phyloP scores from a whole-genome alignment of 176 grass and related monocot genomes.

The Cenchrus fungigraminus region DNA sequence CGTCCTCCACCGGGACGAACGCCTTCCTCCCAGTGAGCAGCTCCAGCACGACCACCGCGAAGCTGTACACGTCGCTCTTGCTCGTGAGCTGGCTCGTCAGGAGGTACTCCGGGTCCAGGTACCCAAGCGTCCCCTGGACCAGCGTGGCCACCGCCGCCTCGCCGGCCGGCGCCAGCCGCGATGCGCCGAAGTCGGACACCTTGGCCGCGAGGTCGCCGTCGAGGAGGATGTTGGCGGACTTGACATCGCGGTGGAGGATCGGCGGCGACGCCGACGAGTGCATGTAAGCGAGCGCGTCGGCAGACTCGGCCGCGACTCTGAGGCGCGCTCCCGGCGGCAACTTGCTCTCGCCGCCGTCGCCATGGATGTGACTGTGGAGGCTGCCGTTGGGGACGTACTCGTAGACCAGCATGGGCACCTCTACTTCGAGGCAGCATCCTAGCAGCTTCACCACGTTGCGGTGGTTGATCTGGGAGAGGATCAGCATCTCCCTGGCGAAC shows the following conservation, averaged over 20 bases:
- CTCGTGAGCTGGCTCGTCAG: slow-evolving; percentile 45
- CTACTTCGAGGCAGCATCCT: slow-evolving; percentile 44
- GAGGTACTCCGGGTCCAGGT: slow-evolving; percentile 66
- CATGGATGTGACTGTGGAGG: slow-evolving; percentile 35
- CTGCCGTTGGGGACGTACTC: slow-evolving; percentile 51
- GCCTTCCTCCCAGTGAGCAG: slow-evolving; percentile 54
- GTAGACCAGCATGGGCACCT: slow-evolving; percentile 51
- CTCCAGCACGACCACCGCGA: slow-evolving; percentile 58
- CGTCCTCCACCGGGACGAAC: slow-evolving; percentile 28
- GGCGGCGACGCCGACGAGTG: slow-evolving; percentile 50
- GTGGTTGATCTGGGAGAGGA: slow-evolving; percentile 57
- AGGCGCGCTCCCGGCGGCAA: slow-evolving; percentile 10
- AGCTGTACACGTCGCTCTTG: slow-evolving; percentile 66
- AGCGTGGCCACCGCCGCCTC: slow-evolving; percentile 46
- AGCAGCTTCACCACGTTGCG: slow-evolving; percentile 40
- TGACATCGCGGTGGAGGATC: slow-evolving; percentile 65
- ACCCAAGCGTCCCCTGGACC: slow-evolving; percentile 55
- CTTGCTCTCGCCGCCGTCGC: not conserved
- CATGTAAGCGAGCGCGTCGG: slow-evolving; percentile 49
- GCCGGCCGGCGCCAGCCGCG: slow-evolving; percentile 41
- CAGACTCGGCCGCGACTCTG: slow-evolving; percentile 29
- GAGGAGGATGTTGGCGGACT: slow-evolving; percentile 63
- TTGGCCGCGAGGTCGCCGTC: slow-evolving; percentile 49
- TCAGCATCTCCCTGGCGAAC: slow-evolving; percentile 45
- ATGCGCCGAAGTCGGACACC: slow-evolving; percentile 60